phyloP scores from a whole-genome alignment of 768 basidiomycete genomes.

The Erythrobasidium yunnanense region DNA sequence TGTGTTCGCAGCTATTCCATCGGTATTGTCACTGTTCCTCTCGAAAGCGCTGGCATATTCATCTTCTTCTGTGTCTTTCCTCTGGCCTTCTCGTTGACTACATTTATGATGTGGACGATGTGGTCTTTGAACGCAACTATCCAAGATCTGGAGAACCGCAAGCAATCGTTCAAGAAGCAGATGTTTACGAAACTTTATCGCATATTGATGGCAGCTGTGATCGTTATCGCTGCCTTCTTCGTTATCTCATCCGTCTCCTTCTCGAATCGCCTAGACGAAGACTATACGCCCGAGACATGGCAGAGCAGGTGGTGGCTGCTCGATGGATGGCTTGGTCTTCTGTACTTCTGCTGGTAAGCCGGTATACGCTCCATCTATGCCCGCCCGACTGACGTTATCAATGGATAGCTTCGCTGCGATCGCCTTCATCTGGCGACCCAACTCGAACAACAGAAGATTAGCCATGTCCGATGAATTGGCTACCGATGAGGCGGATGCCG shows the following conservation, averaged over 20 bases:
- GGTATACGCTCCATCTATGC: too few relatives aligned
- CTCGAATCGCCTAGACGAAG: constrained; percentile 68
- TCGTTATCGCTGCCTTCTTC: constrained; percentile 78
- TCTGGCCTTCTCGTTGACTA: constrained; percentile 85
- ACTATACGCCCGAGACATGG: constrained; percentile 27
- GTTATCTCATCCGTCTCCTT: constrained; percentile 80
- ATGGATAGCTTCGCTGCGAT: constrained; percentile 67
- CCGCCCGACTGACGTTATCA: too few relatives aligned
- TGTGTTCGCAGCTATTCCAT: constrained; percentile 73
- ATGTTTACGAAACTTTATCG: constrained; percentile 84
- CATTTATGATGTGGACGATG: constrained; percentile 55
- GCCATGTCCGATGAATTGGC: constrained; percentile 95
- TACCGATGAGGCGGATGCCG: constrained; percentile 84
- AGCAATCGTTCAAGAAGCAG: constrained; percentile 43
- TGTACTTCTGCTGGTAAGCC: constrained; percentile 53
- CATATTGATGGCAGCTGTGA: constrained; percentile 68
- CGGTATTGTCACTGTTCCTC: constrained; percentile 82
- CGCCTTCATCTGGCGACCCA: constrained; percentile 85
- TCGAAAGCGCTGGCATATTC: constrained; percentile 79
- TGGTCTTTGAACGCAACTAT: constrained; percentile 59
- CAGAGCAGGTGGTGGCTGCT: constrained; percentile 77
- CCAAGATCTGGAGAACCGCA: constrained; percentile 67
- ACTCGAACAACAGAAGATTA: constrained; percentile 75
- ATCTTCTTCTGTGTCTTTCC: constrained; percentile 79
- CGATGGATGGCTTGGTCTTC: constrained; percentile 82